Evolutionary conservation across 805 yeast genomes (phyloP), one percentile per base, ranked within the genome.

Genomic region (Spathaspora girioi): DNA sequence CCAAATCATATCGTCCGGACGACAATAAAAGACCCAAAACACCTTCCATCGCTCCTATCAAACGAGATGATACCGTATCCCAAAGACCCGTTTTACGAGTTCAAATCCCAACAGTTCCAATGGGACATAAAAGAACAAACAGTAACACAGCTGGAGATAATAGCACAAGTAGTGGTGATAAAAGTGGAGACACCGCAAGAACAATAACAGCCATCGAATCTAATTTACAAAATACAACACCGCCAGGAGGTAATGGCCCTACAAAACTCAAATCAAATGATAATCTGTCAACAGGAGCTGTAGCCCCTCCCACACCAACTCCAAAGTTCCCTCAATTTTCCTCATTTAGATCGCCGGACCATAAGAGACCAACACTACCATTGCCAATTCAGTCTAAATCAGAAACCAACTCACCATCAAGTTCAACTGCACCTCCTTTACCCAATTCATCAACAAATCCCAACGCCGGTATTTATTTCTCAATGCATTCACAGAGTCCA

Each of bases 81-180:
- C 60, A 68, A 46, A 66, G 90, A 53, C 90, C 90, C 1, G 76
- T 84, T 1, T 66, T 85, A 44, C 66, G 88, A 50, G 84, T 85
- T 10, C 83, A 82, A 57, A 85, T 85, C n/a, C 90, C 90, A 1
- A 70, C 69, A 5, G 81, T 76, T 59, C 55, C 69, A 49, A 70
- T 71, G 29, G 46, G 48, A 6, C 45, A 35, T 27, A 50, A 43
- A 41, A n/a, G 26, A 8, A 38, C 18, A 9, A 31, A 38, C 6
- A 18, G 23, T 15, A 20, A 38, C 23, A 38, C 44, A 17, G 17
- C 40, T 15, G 11, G 15, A 35, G 41, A 43, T 35, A 41, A 43
- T 20, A 51, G 40, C 23, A 18, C 10, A 2, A 46, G 29, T n/a
- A 15, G 19, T 11, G 12, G 50, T 59, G 65, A 20, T 31, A 49